Conservation (phyloP, 768 basidiomycete species). For the Agaricus blazei region DNA sequence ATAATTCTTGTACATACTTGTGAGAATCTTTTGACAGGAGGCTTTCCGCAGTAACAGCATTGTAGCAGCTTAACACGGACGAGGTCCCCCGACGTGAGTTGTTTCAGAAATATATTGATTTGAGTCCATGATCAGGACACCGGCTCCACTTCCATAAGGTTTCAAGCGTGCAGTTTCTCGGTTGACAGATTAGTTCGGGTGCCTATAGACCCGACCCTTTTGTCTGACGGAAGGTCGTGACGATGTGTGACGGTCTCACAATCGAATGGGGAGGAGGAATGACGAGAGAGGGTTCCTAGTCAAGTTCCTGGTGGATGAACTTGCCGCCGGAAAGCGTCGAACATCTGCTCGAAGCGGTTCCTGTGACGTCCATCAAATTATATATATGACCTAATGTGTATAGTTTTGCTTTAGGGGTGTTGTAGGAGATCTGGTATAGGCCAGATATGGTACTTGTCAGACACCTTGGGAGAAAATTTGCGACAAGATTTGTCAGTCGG, state of each 20-base stretch:
- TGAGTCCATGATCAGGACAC: slow-evolving; percentile 13
- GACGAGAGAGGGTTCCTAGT: slow-evolving; percentile 1
- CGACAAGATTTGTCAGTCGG: slow-evolving; percentile 1
- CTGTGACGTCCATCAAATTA: slow-evolving; percentile 27
- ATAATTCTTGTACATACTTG: neutral
- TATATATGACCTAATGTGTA: too few species aligned
- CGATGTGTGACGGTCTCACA: too few species aligned
- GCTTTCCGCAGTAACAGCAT: neutral
- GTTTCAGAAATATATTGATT: slow-evolving; percentile 15
- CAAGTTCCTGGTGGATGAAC: slow-evolving; percentile 22
- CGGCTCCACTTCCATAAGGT: slow-evolving; percentile 34
- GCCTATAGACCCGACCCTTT: too few species aligned
- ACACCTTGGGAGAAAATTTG: too few species aligned
- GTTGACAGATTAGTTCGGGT: too few species aligned
- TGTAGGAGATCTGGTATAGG: slow-evolving; percentile 1
- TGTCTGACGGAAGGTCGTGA: too few species aligned
- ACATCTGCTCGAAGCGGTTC: slow-evolving; percentile 17
- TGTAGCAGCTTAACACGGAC: neutral
- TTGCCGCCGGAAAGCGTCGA: slow-evolving; percentile 22
- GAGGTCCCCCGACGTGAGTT: slow-evolving; percentile 4
- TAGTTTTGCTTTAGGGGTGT: slow-evolving; percentile 1
- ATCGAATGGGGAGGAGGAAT: neutral
- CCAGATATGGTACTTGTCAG: neutral
- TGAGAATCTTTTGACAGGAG: neutral
- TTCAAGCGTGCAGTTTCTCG: neutral